phyloP scores from a whole-genome alignment of 257 asterid species.

The Marsdenia floribunda region DNA sequence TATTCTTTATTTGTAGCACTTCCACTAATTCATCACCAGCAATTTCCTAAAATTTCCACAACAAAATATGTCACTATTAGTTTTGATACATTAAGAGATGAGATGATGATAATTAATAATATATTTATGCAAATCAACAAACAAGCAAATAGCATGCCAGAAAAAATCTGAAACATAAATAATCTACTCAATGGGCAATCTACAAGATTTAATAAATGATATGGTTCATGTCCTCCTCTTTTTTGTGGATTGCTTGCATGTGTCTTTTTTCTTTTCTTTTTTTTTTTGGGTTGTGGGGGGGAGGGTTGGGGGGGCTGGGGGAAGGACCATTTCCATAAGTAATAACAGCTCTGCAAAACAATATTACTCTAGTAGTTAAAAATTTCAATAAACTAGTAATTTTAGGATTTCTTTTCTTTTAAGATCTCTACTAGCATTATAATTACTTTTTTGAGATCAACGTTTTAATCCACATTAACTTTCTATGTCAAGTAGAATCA shows the following conservation, averaged over 20 bases:
- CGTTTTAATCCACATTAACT: no score
- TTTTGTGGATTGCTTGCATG: neutral
- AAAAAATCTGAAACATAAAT: neutral
- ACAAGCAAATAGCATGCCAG: neutral
- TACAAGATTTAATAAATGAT: neutral
- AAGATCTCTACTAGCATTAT: no score
- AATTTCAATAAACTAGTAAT: neutral
- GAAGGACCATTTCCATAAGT: neutral
- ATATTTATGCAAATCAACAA: neutral
- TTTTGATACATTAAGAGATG: neutral
- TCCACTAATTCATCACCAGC: slow-evolving; percentile 83
- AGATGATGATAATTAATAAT: neutral
- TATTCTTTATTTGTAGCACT: slow-evolving; percentile 74
- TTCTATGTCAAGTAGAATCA: no score
- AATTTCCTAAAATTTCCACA: slow-evolving; percentile 64
- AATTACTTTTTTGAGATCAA: no score
- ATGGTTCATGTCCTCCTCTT: neutral
- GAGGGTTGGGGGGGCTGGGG: neutral
- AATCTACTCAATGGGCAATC: neutral
- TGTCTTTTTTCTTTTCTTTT: neutral
- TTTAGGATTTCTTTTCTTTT: no score
- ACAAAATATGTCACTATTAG: slow-evolving; percentile 13
- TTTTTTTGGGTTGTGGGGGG: no score
- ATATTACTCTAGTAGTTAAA: neutral
- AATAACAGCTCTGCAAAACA: no score